Percentiles rank a stretch among this genome's conserved stretches.
phyloP scores from a whole-genome alignment of 2,329 filamentous ascomycete species.

The Cryphonectria japonica region DNA sequence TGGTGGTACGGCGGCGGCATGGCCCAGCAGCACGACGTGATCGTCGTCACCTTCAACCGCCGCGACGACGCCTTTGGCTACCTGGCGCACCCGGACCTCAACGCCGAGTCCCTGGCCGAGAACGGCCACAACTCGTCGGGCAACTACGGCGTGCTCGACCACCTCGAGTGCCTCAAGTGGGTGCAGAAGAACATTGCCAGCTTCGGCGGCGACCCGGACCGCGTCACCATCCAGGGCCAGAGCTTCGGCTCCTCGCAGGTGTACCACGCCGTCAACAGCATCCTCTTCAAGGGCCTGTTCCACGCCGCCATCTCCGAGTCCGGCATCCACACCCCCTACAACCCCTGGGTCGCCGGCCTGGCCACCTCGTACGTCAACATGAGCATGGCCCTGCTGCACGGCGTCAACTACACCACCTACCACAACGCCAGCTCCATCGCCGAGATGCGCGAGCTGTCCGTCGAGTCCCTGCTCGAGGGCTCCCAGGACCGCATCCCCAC shows the following conservation, averaged over 20 bases:
- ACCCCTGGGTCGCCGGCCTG: conserved; percentile 36
- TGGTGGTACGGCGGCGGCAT: conserved; percentile 27
- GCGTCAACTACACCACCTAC: conserved; percentile 34
- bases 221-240: conserved; percentile 27
- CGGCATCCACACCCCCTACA: conserved; percentile 38
- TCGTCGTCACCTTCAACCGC: conserved; percentile 27
- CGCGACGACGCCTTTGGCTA: conserved; percentile 29
- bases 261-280: conserved; percentile 39
- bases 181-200: conserved; percentile 26
- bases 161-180: conserved; percentile 27
- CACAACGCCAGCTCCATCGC: conserved; percentile 26
- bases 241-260: conserved; percentile 35
- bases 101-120: conserved; percentile 23
- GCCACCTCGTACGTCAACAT: conserved; percentile 38
- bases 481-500: conserved; percentile 35
- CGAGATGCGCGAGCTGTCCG: conserved; percentile 20
- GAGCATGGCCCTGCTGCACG: conserved; percentile 34
- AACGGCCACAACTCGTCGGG: conserved; percentile 28
- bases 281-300: conserved; percentile 37
- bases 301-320: conserved; percentile 38
- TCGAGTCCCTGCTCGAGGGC: conserved; percentile 32
- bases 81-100: conserved; percentile 26
- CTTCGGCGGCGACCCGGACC: conserved; percentile 27
- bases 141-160: conserved; percentile 28
- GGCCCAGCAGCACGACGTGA: conserved; percentile 27